Percentiles rank a stretch among this genome's conserved stretches.
phyloP scores from a whole-genome alignment of 805 yeast genomes.

The Wickerhamomyces subpelliculosus region DNA sequence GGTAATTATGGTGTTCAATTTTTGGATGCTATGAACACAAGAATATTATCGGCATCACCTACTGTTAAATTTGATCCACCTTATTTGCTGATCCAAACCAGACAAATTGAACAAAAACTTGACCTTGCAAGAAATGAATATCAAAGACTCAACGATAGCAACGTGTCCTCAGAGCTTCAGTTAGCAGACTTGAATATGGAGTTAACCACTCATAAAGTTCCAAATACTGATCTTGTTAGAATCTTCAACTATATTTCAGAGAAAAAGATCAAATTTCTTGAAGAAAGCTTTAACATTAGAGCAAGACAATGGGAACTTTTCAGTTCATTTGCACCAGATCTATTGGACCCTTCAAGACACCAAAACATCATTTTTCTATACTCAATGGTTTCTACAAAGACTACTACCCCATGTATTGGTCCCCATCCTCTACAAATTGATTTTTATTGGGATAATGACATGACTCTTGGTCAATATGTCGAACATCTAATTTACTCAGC shows the following conservation, averaged over 20 bases:
- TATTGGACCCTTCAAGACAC: conserved; percentile 66
- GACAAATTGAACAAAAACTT: conserved; percentile 41
- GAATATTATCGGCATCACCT: conserved; percentile 78
- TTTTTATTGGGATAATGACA: conserved; percentile 86
- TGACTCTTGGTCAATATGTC: conserved; percentile 81
- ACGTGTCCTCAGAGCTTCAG: conserved; percentile 14
- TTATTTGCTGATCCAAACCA: conserved; percentile 44
- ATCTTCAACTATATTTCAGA: conserved; percentile 26
- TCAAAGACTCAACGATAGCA: conserved; percentile 14
- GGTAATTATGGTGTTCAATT: conserved; percentile 31
- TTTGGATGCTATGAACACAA: conserved; percentile 32
- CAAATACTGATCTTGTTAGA: conserved; percentile 23
- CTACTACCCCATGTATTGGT: conserved; percentile 88
- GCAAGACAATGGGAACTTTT: conserved; percentile 65
- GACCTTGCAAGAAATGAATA: conserved; percentile 15
- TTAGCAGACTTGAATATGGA: conserved; percentile 21
- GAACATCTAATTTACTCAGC: conserved; percentile 74
- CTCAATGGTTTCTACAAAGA: conserved; percentile 74
- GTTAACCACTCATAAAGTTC: conserved; percentile 2
- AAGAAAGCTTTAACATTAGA: conserved; percentile 24
- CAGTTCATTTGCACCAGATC: conserved; percentile 41
- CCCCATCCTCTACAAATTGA: conserved; percentile 83
- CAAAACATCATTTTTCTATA: conserved; percentile 74
- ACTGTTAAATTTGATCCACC: conserved; percentile 74
- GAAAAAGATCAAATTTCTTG: conserved; percentile 23